Percentiles rank a stretch among this genome's conserved stretches.
These are phyloP conservation scores for Pyrenochaeta sp. DNA, from an alignment of 2,329 filamentous ascomycete genomes.

Conservation along the genomic window DNA sequence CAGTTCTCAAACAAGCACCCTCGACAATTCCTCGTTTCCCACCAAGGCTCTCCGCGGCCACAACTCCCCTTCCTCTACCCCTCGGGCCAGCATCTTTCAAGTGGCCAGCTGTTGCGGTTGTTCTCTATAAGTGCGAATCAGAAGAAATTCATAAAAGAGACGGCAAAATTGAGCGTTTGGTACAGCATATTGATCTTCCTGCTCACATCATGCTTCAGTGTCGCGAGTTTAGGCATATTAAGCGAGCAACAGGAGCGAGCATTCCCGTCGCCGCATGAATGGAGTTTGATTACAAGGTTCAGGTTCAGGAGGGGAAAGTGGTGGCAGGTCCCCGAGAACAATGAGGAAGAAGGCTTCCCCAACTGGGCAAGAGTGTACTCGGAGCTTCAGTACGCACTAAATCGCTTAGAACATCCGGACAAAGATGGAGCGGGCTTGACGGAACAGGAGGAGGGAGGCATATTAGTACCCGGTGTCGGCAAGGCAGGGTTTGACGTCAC, in stretches of 20 bases:
- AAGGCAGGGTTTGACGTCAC: conserved; percentile 72
- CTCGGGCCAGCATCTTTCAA: conserved; percentile 52
- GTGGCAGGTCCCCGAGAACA: conserved; percentile 61
- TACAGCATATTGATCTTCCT: conserved; percentile 73
- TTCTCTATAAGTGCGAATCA: conserved; percentile 76
- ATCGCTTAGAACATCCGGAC: conserved; percentile 72
- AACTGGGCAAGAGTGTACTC: conserved; percentile 75
- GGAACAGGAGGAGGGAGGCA: conserved; percentile 64
- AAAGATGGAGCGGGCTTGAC: conserved; percentile 73
- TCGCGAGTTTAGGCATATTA: conserved; percentile 71
- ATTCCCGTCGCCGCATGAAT: conserved; percentile 84
- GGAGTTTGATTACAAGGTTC: conserved; percentile 75
- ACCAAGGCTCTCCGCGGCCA: conserved; percentile 60
- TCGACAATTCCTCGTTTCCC: conserved; percentile 58
- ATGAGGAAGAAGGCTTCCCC: conserved; percentile 66
- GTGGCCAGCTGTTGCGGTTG: conserved; percentile 67
- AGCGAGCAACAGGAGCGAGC: conserved; percentile 78
- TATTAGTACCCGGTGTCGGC: conserved; percentile 43
- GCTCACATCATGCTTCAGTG: conserved; percentile 65
- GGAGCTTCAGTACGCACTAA: conserved; percentile 67
- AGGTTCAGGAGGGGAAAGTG: conserved; percentile 66
- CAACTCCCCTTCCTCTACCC: conserved; percentile 73
- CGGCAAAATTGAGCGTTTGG: conserved; percentile 74
- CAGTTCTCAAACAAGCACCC: conserved; percentile 67
- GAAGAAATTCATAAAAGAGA: conserved; percentile 73